Base-by-base conservation (phyloP, 352 stramenopile genomes). In the Globisporangium splendens region DNA sequence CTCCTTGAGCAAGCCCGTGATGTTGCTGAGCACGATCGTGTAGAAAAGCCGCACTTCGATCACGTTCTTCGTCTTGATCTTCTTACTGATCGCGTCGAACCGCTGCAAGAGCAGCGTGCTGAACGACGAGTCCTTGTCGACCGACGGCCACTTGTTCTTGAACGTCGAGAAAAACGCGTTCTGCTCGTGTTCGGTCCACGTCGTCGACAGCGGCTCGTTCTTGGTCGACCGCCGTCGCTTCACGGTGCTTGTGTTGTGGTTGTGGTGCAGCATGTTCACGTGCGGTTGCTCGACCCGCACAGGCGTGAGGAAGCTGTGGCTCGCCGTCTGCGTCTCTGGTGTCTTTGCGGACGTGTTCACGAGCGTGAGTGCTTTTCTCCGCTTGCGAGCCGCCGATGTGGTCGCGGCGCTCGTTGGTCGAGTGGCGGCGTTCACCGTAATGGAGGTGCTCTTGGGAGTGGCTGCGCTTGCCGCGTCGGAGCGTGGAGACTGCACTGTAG, bases 141-240 rank as follows among this genome's bases (percentile, higher is more conserved):
- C 18, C 21, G 53, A 62, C 21, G 74, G 73, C 76, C 80, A 91
- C 51, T 91, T 91, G 48, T 61, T 56, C 59, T 88, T 88, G 65
- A 91, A 87, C 53, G 83, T 71, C 1, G 71, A 60, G 48, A 86
- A 91, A 56, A 91, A 91, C 4, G 70, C 71, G 54, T 76, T 88
- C 51, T 86, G 65, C 54, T 91, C 80, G 43, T 78, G 71, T 17
- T 85, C 67, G 38, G 49, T 72, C 80, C 80, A 91, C 18, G 42
- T 60, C 8, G 66, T 62, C 4, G 63, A 65, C 13, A 59, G 22
- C 17, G 44, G 49, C 62, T 68, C 21, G 56, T 66, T 52, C 51
- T 62, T 15, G 56, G 72, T 59, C 62, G 66, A 35, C 58, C 72
- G 38, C 22, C 66, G 14, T 49, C 57, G 50, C 14, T 46, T 44